Evolutionary conservation across 768 basidiomycete genomes (phyloP).

Genomic region (Mycena epipterygia): DNA sequence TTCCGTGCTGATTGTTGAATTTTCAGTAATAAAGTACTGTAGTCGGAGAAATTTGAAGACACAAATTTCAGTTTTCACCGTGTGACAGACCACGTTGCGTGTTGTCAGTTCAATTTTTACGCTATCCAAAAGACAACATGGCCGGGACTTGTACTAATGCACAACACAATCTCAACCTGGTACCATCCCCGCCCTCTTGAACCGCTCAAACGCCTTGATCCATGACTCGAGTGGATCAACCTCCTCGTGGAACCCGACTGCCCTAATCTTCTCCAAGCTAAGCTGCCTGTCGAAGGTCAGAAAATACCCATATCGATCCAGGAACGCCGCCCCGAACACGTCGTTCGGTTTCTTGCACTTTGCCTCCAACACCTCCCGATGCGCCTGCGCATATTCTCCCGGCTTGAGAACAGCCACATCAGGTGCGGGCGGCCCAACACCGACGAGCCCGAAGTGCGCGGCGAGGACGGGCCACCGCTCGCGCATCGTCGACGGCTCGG

Average conservation of each 20-base stretch:
- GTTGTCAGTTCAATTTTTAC: no score
- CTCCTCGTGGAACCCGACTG: slow-evolving; percentile 24
- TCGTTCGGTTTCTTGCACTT: slow-evolving; percentile 30
- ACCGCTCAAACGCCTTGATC: slow-evolving; percentile 29
- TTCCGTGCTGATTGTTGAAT: no score
- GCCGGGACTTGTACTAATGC: no score
- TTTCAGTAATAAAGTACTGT: no score
- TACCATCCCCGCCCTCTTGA: slow-evolving; percentile 30
- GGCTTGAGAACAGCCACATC: slow-evolving; percentile 16
- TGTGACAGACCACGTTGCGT: no score
- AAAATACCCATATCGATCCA: slow-evolving; percentile 25
- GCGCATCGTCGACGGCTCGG: slow-evolving; percentile 26
- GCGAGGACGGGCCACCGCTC: slow-evolving; percentile 31
- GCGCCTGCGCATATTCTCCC: slow-evolving; percentile 23
- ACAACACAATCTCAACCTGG: slow-evolving; percentile 2
- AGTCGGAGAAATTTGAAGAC: no score
- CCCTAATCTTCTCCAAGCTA: slow-evolving; percentile 32
- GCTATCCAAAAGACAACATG: no score
- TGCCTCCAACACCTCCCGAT: slow-evolving; percentile 23
- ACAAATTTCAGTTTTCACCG: no score
- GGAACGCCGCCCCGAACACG: slow-evolving; percentile 23
- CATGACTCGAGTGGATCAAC: slow-evolving; percentile 22
- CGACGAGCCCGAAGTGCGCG: slow-evolving; percentile 29
- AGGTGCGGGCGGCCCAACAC: slow-evolving; percentile 12
- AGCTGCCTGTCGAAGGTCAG: slow-evolving; percentile 25